phyloP scores from a whole-genome alignment of 192 early-diverging fungal genomes.

The Thamnidium elegans region DNA sequence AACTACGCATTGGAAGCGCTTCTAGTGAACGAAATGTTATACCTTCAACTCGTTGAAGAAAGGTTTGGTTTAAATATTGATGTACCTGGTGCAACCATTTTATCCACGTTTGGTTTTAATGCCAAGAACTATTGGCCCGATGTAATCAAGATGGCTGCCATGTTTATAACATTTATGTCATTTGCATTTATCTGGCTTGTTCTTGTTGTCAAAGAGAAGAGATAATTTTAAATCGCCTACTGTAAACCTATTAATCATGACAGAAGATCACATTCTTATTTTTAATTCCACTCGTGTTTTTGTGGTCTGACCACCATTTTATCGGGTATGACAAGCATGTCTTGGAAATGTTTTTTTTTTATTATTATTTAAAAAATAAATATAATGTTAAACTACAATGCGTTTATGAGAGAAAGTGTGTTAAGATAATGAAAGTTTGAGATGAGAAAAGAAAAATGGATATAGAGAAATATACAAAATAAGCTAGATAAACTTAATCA shows the following conservation, averaged over 20 bases:
- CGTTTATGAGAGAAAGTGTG: too few species aligned
- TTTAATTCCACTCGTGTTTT: not conserved
- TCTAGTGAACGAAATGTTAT: constrained; percentile 85
- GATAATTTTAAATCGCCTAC: constrained; percentile 41
- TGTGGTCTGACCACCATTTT: not conserved
- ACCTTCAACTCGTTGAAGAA: constrained; percentile 73
- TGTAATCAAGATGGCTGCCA: constrained; percentile 56
- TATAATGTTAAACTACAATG: too few species aligned
- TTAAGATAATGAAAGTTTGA: too few species aligned
- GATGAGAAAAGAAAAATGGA: not conserved
- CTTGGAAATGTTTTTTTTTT: too few species aligned
- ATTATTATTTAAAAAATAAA: too few species aligned
- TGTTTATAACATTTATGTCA: constrained; percentile 59
- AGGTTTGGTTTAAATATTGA: constrained; percentile 81
- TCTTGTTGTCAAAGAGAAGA: constrained; percentile 77
- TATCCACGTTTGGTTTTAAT: constrained; percentile 90
- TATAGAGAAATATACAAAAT: not conserved
- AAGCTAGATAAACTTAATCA: constrained; percentile 43
- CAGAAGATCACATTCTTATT: not conserved
- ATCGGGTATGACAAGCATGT: too few species aligned
- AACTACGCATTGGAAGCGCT: constrained; percentile 89
- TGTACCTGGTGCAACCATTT: constrained; percentile 77
- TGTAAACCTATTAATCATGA: not conserved
- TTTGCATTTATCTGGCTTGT: constrained; percentile 77
- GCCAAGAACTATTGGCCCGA: constrained; percentile 83